Percentiles rank a stretch among this genome's conserved stretches.
Evolutionary conservation across 257 asterid genomes (phyloP).

Genomic region (Phtheirospermum japonicum): DNA sequence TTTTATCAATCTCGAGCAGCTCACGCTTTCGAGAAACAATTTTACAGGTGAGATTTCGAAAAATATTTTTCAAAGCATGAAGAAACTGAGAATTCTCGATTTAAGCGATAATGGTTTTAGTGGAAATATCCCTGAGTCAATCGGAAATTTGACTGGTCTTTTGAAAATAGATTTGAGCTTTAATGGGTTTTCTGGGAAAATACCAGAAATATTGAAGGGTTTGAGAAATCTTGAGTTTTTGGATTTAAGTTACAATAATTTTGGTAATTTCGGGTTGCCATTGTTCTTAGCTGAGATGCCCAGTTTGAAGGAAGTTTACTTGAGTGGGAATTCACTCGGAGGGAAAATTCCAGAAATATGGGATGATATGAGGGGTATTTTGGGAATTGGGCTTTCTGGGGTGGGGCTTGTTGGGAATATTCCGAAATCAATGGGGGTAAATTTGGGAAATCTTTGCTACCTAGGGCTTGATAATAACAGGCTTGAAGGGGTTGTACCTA

Average conservation of each 20-base stretch:
- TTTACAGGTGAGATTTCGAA: constrained; percentile 43
- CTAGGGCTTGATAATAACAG: constrained; percentile 70
- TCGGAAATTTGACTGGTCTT: constrained; percentile 50
- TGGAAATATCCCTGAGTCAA: constrained; percentile 42
- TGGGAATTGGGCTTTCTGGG: constrained; percentile 59
- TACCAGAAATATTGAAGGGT: constrained; percentile 45
- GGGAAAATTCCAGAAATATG: constrained; percentile 81
- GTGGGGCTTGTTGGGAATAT: constrained; percentile 66
- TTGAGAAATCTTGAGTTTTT: constrained; percentile 56
- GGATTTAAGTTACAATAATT: constrained; percentile 62
- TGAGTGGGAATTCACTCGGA: constrained; percentile 67
- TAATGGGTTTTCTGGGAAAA: constrained; percentile 57
- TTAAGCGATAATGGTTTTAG: constrained; percentile 53
- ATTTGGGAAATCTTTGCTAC: constrained; percentile 49
- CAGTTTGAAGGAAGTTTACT: constrained; percentile 58
- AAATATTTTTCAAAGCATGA: constrained; percentile 35
- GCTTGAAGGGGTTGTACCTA: constrained; percentile 67
- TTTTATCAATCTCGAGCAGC: constrained; percentile 57
- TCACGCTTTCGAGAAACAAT: constrained; percentile 59
- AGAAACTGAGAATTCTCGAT: constrained; percentile 62
- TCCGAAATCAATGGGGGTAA: constrained; percentile 62
- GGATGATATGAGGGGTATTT: constrained; percentile 51
- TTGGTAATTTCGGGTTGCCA: constrained; percentile 57
- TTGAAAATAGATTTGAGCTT: constrained; percentile 69
- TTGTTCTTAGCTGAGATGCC: constrained; percentile 50